Evolutionary conservation across 2,329 filamentous ascomycete genomes (phyloP).

Genomic region (Graphium sp.): DNA sequence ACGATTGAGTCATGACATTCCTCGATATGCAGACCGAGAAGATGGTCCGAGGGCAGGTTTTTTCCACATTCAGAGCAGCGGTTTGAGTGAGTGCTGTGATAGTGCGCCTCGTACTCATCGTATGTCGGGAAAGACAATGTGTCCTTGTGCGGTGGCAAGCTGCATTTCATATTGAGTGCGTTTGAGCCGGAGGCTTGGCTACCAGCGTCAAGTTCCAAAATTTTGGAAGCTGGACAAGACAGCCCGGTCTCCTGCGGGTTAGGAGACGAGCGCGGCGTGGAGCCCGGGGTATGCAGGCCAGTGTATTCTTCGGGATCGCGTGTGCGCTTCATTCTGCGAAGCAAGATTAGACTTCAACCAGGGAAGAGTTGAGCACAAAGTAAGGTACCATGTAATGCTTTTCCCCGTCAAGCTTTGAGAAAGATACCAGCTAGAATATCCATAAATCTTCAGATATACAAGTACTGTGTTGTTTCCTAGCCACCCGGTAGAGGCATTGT

Average conservation of each 20-base stretch:
- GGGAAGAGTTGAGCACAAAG: no score
- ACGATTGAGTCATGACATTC: slow-evolving; percentile 79
- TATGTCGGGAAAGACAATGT: slow-evolving; percentile 56
- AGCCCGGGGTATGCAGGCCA: slow-evolving; percentile 1
- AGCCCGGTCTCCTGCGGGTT: slow-evolving; percentile 1
- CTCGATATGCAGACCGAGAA: slow-evolving; percentile 70
- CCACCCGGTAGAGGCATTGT: no score
- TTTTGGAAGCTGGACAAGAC: slow-evolving; percentile 26
- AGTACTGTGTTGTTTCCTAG: no score
- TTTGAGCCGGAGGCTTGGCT: slow-evolving; percentile 15
- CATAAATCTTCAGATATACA: no score
- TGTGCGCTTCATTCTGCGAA: slow-evolving; percentile 49
- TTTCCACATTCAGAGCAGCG: slow-evolving; percentile 70
- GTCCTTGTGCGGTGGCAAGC: slow-evolving; percentile 62
- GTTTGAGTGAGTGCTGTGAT: slow-evolving; percentile 64
- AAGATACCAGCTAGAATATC: no score
- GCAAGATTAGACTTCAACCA: no score
- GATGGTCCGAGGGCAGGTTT: slow-evolving; percentile 75
- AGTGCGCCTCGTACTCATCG: slow-evolving; percentile 75
- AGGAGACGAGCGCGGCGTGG: no score
- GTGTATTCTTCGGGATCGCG: slow-evolving; percentile 33
- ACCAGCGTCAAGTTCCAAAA: slow-evolving; percentile 34
- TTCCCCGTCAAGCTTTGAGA: no score
- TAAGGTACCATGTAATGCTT: no score
- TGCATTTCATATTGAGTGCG: slow-evolving; percentile 53